Percentiles rank a stretch among this genome's conserved stretches.
Conservation (phyloP, 2,329 filamentous ascomycete species). For the Alternaria ventricosa region DNA sequence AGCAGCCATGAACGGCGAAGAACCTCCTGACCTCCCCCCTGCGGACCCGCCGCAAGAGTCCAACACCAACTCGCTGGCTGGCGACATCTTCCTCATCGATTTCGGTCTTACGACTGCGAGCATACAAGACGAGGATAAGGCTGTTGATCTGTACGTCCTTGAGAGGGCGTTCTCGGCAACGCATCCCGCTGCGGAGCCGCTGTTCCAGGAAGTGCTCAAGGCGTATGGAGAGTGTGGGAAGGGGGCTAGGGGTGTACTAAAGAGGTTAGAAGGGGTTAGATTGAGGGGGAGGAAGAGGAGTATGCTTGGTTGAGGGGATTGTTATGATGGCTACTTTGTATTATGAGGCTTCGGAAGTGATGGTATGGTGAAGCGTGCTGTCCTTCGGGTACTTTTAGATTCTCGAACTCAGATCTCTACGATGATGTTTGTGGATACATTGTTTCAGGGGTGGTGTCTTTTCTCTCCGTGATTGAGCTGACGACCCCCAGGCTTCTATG, state of each 20-base stretch:
- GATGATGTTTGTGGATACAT: not conserved
- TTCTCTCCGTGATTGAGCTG: not conserved
- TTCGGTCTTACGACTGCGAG: constrained; percentile 88
- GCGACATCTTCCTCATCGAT: constrained; percentile 89
- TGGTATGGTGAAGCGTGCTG: not conserved
- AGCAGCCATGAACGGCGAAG: constrained; percentile 26
- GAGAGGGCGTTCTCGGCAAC: constrained; percentile 95
- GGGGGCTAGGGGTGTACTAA: constrained; percentile 75
- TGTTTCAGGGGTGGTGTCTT: not conserved
- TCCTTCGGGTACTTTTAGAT: not conserved
- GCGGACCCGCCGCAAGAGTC: not conserved
- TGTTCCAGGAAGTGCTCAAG: constrained; percentile 76
- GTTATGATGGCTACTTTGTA: not conserved
- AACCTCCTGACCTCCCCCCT: constrained; percentile 9
- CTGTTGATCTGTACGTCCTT: constrained; percentile 94
- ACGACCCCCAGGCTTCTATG: not conserved
- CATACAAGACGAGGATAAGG: constrained; percentile 85
- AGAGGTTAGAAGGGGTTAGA: constrained; percentile 87
- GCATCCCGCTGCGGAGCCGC: constrained; percentile 80
- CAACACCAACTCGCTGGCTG: constrained; percentile 54
- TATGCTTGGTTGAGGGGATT: constrained; percentile 76
- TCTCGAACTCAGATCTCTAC: not conserved
- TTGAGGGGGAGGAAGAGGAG: constrained; percentile 95
- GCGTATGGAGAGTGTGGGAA: constrained; percentile 77
- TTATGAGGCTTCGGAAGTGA: not conserved